Evolutionary conservation across 2,329 filamentous ascomycete species (phyloP), one percentile per base, ranked within the genome.

Genomic region (Aspergillus pseudoterreus): DNA sequence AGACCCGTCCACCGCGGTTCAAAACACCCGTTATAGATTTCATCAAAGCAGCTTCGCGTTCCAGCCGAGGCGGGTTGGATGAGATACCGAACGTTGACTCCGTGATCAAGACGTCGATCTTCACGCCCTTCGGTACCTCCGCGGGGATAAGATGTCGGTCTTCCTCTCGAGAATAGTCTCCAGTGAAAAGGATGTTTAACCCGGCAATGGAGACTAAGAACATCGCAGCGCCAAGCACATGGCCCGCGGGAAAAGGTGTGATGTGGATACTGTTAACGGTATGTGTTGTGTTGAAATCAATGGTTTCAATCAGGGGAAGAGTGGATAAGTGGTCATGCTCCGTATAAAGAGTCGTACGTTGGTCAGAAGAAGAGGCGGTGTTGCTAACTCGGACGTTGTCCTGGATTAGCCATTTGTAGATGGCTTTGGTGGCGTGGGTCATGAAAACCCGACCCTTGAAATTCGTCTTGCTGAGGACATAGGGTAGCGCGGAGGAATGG

Each of bases 391-490:
- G 86, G 42, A 99, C 90, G 60, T 91, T 95, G 73, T 99, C 94
- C 71, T 96, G 91, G 57, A 97, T 96, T 47, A 97, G 84, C 92
- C 94, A 97, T 75, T 97, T 97, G 82, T 99, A 99, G 69, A 99
- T 99, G 63, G 94, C 94, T 72, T 99, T 97, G 43, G 94, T 99
- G 1, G 94, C 91, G 77, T 99, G 94, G 47, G 94, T 99, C 92
- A 97, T 99, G 77, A 96, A 97, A 55, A 97, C 92, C 19, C 92
- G 85, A 45, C 94, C 94, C 59, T 88, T 87, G 78, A 99, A 99
- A 71, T 96, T 96, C 35, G 94, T 97, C 77, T 99, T 99, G 58
- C 92, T 89, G 58, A 99, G 82, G 53, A 99, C 94, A 70, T 97
- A 99, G 42, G 94, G 94, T 43, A 99, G 78, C n/a, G 92, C 96